Percentiles rank a stretch among this genome's conserved stretches.
These are phyloP conservation scores for Tuber calosporum DNA, from an alignment of 495 filamentous ascomycete genomes.

Conservation along the genomic window DNA sequence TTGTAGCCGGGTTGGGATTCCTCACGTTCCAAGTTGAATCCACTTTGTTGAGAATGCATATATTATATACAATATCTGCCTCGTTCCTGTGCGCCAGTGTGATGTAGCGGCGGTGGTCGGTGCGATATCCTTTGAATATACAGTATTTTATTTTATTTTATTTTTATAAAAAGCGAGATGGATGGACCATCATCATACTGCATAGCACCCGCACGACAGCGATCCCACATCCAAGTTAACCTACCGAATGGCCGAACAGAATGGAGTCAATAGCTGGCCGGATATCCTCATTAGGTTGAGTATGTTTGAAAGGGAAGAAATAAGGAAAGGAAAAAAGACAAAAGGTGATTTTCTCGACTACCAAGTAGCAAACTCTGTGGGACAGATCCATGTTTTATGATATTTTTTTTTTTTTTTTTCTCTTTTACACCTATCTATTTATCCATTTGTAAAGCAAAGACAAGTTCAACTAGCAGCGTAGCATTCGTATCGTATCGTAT, in stretches of 20 bases:
- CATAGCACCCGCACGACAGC: neutral
- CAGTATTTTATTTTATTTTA: no score
- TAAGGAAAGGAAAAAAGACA: no score
- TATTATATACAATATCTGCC: neutral
- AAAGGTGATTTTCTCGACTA: no score
- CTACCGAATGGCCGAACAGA: neutral
- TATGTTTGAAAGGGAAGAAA: neutral
- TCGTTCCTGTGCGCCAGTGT: neutral
- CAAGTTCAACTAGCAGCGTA: neutral
- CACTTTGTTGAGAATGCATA: neutral
- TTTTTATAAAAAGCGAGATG: neutral
- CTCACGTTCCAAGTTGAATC: slow-evolving; percentile 6
- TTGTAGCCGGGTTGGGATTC: slow-evolving; percentile 19
- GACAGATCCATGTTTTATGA: neutral
- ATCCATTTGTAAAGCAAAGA: neutral
- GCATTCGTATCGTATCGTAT: neutral
- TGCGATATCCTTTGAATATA: neutral
- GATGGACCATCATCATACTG: neutral
- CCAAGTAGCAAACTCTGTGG: neutral
- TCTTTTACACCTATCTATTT: neutral
- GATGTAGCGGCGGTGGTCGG: neutral
- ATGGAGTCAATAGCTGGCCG: neutral
- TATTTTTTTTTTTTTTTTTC: neutral
- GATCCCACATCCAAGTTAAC: neutral
- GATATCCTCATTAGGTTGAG: neutral